A percentile compares a stretch with the other conserved stretches of the same genome.
Evolutionary conservation across 805 yeast species (phyloP).

Genomic region (Nakazawaea holstii): DNA sequence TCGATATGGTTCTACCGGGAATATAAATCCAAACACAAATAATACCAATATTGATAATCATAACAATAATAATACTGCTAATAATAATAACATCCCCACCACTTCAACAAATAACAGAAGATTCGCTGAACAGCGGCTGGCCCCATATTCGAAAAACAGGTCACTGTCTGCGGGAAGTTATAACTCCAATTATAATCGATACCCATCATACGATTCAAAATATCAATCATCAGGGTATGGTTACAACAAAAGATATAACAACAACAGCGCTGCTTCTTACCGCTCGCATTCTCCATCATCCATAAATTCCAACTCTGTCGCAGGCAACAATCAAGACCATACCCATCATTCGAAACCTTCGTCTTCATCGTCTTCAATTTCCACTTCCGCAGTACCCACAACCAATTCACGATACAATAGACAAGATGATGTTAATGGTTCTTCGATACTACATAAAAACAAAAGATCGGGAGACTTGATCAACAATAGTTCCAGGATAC

Average conservation of each 20-base stretch:
- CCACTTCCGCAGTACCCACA: conserved; percentile 1
- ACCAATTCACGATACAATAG: not conserved
- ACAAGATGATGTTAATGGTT: no score
- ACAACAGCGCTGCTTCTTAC: not conserved
- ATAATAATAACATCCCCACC: not conserved
- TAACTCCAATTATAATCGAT: not conserved
- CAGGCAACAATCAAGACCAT: not conserved
- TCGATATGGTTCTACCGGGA: conserved; percentile 1
- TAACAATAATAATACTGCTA: not conserved
- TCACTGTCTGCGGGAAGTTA: not conserved
- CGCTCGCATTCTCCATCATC: conserved; percentile 7
- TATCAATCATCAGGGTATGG: not conserved
- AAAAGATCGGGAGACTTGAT: conserved; percentile 6
- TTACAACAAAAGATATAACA: conserved; percentile 2
- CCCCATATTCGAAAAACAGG: not conserved
- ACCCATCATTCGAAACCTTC: not conserved
- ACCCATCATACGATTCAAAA: conserved; percentile 4
- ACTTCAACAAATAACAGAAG: not conserved
- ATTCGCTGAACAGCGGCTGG: not conserved
- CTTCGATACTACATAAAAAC: not conserved
- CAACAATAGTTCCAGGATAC: not conserved
- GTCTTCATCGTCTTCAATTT: not conserved
- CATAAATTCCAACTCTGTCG: not conserved
- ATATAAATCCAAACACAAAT: not conserved
- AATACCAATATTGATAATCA: not conserved